Evolutionary conservation across 1,139 yeast species (phyloP).

Genomic region (Yamadazyma diddensiae): DNA sequence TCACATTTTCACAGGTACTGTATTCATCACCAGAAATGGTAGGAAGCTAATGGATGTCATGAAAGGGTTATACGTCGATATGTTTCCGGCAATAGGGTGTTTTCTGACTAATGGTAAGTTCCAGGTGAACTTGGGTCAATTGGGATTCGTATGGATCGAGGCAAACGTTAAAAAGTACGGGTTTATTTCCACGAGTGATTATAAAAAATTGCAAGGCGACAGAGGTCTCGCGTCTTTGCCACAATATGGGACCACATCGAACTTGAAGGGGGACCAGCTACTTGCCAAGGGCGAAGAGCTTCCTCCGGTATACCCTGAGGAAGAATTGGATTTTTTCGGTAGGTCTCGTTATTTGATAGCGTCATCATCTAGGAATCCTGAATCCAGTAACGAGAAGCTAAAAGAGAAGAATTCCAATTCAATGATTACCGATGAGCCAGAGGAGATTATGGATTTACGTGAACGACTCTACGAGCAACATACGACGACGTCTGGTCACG

Average conservation of each 20-base stretch:
- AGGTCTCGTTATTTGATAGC: slow-evolving; percentile 19
- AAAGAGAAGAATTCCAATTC: slow-evolving; percentile 19
- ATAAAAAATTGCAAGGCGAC: slow-evolving; percentile 39
- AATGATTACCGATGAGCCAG: slow-evolving; percentile 34
- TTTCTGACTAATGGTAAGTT: slow-evolving; percentile 67
- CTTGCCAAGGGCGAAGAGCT: slow-evolving; percentile 71
- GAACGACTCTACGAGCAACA: slow-evolving; percentile 36
- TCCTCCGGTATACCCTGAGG: slow-evolving; percentile 67
- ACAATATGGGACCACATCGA: slow-evolving; percentile 21
- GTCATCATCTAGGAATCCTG: slow-evolving; percentile 3
- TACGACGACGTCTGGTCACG: slow-evolving; percentile 6
- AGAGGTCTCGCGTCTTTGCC: slow-evolving; percentile 46
- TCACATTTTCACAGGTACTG: slow-evolving; percentile 72
- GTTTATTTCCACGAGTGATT: slow-evolving; percentile 64
- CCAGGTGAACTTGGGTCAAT: slow-evolving; percentile 84
- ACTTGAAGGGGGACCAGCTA: slow-evolving; percentile 36
- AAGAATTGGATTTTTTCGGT: slow-evolving; percentile 66
- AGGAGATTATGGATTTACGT: slow-evolving; percentile 39
- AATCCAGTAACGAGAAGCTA: neutral
- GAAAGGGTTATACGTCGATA: slow-evolving; percentile 72
- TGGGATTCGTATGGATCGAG: slow-evolving; percentile 91
- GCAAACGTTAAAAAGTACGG: slow-evolving; percentile 95
- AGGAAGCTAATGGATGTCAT: slow-evolving; percentile 80
- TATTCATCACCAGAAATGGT: slow-evolving; percentile 90
- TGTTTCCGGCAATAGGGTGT: slow-evolving; percentile 90